phyloP scores from a whole-genome alignment of 192 early-diverging fungal species.

The Podila horticola region DNA sequence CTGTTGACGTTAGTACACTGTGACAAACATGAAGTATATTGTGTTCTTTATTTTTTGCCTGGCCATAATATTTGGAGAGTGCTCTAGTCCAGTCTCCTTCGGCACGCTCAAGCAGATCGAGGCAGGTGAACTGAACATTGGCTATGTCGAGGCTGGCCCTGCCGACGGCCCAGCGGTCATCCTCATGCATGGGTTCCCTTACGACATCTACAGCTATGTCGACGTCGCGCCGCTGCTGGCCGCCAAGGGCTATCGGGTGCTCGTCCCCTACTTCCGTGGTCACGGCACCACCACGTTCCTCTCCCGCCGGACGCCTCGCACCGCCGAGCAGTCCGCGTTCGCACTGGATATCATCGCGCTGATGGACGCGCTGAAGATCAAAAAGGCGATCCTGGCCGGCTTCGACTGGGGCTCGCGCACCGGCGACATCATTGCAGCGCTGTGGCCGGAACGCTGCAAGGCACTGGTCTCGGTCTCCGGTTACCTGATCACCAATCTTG shows the following conservation, averaged over 20 bases:
- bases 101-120: too few relatives aligned
- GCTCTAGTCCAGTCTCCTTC: too few relatives aligned
- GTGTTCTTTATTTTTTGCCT: too few relatives aligned
- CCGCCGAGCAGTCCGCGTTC: constrained; percentile 10
- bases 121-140: background rate
- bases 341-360: constrained; percentile 11
- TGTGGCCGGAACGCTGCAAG: constrained; percentile 14
- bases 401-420: constrained; percentile 11
- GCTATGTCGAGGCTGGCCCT: constrained; percentile 10
- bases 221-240: background rate
- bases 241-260: constrained; percentile 9
- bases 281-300: constrained; percentile 13
- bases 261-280: constrained; percentile 14
- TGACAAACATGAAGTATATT: too few relatives aligned
- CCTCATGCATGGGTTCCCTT: constrained; percentile 8
- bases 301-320: constrained; percentile 4
- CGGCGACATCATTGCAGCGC: constrained; percentile 6
- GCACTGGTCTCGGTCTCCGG: constrained; percentile 8
- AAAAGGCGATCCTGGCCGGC: background rate
- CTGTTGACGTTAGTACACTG: too few relatives aligned
- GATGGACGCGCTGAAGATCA: constrained; percentile 7
- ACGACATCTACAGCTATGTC: background rate
- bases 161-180: constrained; percentile 11
- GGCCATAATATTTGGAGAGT: too few relatives aligned
- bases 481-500: constrained; percentile 9